These are phyloP conservation scores for Davidsoniella neocaledoniae DNA, from an alignment of 2,329 filamentous ascomycete genomes.

Conservation along the genomic window DNA sequence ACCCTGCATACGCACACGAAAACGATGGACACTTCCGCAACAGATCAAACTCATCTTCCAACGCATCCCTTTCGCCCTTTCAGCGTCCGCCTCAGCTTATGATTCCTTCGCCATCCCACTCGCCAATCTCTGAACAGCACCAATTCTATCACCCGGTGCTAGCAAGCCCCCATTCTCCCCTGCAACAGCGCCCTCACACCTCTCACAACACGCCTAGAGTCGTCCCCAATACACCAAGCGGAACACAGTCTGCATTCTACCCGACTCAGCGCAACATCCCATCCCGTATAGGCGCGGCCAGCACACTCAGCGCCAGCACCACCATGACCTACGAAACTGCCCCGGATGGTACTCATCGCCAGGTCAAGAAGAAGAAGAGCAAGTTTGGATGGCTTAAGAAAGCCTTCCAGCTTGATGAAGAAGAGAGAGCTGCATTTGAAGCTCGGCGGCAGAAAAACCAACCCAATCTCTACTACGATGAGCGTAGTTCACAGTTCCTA, in stretches of 20 bases:
- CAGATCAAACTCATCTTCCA: constrained; percentile 20
- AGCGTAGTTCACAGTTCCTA: constrained; percentile 34
- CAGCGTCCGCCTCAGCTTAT: constrained; percentile 14
- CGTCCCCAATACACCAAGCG: constrained; percentile 2
- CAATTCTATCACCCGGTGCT: constrained; percentile 46
- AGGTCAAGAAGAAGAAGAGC: constrained; percentile 49
- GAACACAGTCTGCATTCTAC: constrained; percentile 19
- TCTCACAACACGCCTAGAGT: constrained; percentile 19
- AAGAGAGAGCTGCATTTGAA: constrained; percentile 44
- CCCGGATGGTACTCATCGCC: constrained; percentile 18
- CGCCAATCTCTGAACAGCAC: constrained; percentile 22
- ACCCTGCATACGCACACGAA: constrained; percentile 33
- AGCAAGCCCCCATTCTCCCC: constrained; percentile 45
- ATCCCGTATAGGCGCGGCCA: constrained; percentile 36
- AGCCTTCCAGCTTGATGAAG: constrained; percentile 47
- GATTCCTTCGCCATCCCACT: constrained; percentile 14
- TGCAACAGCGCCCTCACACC: constrained; percentile 44
- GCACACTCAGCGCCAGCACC: constrained; percentile 38
- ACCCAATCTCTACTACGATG: constrained; percentile 32
- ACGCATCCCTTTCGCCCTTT: constrained; percentile 16
- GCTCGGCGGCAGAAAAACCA: constrained; percentile 31
- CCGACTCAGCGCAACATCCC: constrained; percentile 29
- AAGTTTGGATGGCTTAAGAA: constrained; percentile 54
- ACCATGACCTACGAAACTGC: constrained; percentile 27
- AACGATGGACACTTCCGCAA: constrained; percentile 24